These are phyloP conservation scores for Lactarius trivialis DNA, from an alignment of 768 basidiomycete species.

Conservation along the genomic window DNA sequence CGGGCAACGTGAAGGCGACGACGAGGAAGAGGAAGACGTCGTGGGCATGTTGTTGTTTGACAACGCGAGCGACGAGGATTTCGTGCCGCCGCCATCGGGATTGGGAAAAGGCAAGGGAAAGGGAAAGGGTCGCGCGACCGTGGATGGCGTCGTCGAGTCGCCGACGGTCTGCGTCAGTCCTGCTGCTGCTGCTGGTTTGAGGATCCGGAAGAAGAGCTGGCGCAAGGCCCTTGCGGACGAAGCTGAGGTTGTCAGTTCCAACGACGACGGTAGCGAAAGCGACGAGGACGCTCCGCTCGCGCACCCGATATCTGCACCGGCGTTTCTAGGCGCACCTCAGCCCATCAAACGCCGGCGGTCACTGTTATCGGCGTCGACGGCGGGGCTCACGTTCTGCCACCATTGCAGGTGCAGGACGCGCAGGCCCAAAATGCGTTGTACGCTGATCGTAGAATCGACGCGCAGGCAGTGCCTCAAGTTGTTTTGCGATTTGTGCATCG, in stretches of 20 bases:
- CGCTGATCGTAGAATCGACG: not conserved
- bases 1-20: too few species aligned
- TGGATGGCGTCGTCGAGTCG: not conserved
- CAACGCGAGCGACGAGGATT: not conserved
- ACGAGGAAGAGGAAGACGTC: slow-evolving; percentile 6
- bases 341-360: not conserved
- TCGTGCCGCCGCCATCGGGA: not conserved
- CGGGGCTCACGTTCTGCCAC: slow-evolving; percentile 7
- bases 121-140: not conserved
- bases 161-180: not conserved
- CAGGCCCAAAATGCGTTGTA: slow-evolving; percentile 16
- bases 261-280: not conserved
- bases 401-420: slow-evolving; percentile 14
- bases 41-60: not conserved
- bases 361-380: not conserved
- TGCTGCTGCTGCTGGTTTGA: not conserved
- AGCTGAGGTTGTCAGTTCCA: not conserved
- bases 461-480: slow-evolving; percentile 1
- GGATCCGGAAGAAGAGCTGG: slow-evolving; percentile 8
- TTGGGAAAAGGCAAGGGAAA: not conserved
- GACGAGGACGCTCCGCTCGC: not conserved
- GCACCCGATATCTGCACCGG: not conserved
- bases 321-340: not conserved
- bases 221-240: slow-evolving; percentile 7
- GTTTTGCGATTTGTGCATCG: slow-evolving; percentile 18